Base-by-base conservation (phyloP, 352 stramenopile genomes). In the Globisporangium ultimum region DNA sequence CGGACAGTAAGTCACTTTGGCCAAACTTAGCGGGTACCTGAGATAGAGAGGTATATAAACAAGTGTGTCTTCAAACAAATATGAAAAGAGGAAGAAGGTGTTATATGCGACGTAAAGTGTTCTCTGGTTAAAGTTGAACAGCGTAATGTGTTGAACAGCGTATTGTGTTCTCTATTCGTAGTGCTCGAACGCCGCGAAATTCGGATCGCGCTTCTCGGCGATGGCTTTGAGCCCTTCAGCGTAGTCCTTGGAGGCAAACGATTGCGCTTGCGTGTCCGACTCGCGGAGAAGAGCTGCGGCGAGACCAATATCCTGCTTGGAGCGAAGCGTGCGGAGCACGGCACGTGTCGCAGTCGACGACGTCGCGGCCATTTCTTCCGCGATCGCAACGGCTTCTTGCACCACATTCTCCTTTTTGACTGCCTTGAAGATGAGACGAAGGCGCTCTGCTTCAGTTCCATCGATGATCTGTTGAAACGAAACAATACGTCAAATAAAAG, bases 231-330 rank as follows among this genome's bases (percentile, higher is more conserved):
- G 67, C 18, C 88, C 89, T 63, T 92, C 85, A 10, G 64, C 69
- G 78, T 90, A 93, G 74, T 97, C 88, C 0, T 55, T 42, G 0
- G 78, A 80, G 32, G 75, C 75, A 64, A 96, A 97, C 50, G 84
- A 95, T 43, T 90, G 75, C 24, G 83, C 78, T 59, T 96, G 87
- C 4, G 76, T 70, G 66, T 95, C 76, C 10, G 89, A 80, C 63
- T 96, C 87, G 22, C 84, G 70, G 53, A 80, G 69, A 14, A 97
- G 68, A 2, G 87, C 76, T 22, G 66, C 56, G 1, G 83, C 74
- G 15, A 97, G 72, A 5, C 81, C 84, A 2, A 72, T 60, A 47
- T 97, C 86, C 64, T 72, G 76, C 55, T 80, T 75, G 22, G 78
- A 58, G 43, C 89, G 78, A 3, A 95, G 69, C 24, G 79, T 88